These are phyloP conservation scores for Fusarium sublunatum DNA, from an alignment of 2,329 filamentous ascomycete genomes.

Conservation along the genomic window DNA sequence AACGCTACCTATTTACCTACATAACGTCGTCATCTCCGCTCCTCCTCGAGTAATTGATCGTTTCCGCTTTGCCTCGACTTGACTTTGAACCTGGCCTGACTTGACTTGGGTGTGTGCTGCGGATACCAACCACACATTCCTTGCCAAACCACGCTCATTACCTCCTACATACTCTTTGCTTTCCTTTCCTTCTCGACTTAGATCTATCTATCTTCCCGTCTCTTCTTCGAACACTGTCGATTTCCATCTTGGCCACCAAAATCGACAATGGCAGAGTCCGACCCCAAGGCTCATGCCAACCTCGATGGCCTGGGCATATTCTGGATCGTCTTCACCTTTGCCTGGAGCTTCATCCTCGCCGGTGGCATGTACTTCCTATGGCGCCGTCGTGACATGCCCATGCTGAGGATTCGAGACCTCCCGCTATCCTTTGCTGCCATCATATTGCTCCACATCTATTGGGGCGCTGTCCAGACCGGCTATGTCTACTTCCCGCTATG, in stretches of 20 bases:
- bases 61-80: constrained; percentile 1
- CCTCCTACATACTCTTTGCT: not conserved
- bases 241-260: not conserved
- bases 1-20: constrained; percentile 25
- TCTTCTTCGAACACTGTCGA: not conserved
- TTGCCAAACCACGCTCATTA: constrained; percentile 40
- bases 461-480: constrained; percentile 54
- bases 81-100: not conserved
- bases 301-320: constrained; percentile 56
- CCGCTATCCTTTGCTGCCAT: constrained; percentile 56
- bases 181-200: not conserved
- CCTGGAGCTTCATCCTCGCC: constrained; percentile 55
- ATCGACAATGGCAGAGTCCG: constrained; percentile 36
- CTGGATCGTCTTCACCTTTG: constrained; percentile 52
- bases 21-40: constrained; percentile 26
- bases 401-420: constrained; percentile 56
- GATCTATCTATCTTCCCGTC: not conserved
- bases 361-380: constrained; percentile 56
- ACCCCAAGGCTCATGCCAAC: constrained; percentile 47
- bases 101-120: constrained; percentile 8
- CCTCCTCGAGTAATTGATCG: not conserved
- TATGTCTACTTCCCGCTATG: constrained; percentile 55
- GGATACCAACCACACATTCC: constrained; percentile 36
- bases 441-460: constrained; percentile 56
- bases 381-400: constrained; percentile 54